Evolutionary conservation across 1,284 basidiomycete genomes (phyloP), one percentile per base, ranked within the genome.

Genomic region (Leccinum pachyderme): DNA sequence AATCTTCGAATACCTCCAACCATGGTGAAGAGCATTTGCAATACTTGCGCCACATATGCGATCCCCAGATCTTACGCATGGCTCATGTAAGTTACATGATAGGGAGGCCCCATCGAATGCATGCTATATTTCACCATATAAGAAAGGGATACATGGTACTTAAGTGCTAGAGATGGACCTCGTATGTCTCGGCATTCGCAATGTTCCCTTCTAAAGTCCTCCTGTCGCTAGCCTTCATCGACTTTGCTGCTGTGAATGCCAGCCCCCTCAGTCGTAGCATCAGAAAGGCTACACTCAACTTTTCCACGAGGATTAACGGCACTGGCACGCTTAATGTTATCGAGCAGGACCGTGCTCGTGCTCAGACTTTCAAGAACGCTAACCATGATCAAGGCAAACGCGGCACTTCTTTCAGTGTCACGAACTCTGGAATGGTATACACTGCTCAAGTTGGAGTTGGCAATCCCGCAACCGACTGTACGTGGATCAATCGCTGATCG

Each of bases 391-490:
- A 27, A 9, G 29, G 8, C 7, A 46, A 47, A 31, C 54, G 47
- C 6, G n/a, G 41, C n/a, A 49, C 7, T 32, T 50, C 53, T 24
- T 27, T 59, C 44, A 50, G 39, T n/a, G n/a, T 60, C 29, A 47
- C 52, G 3, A 63, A 66, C 15, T 27, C 41, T 8, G 53, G 22
- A 50, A 67, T 73, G 27, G 68, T 64, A 41, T 78, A 76, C 63
- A 68, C 67, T 4, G 66, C 72, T 11, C 59, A 68, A 4, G 72
- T 75, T 51, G 77, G 76, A 37, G 69, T 81, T 24, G 80, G 79
- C 13, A 69, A 52, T 47, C 77, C 79, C 13, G 60, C 79, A 3
- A 76, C 73, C 5, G 35, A 74, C n/a, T 78, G 79, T 72, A 71
- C 61, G 54, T 71, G 65, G 2, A 8, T 45, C 22, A 3, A 8